Evolutionary conservation across 2,329 filamentous ascomycete genomes (phyloP).

Genomic region (Ophiostoma ips): DNA sequence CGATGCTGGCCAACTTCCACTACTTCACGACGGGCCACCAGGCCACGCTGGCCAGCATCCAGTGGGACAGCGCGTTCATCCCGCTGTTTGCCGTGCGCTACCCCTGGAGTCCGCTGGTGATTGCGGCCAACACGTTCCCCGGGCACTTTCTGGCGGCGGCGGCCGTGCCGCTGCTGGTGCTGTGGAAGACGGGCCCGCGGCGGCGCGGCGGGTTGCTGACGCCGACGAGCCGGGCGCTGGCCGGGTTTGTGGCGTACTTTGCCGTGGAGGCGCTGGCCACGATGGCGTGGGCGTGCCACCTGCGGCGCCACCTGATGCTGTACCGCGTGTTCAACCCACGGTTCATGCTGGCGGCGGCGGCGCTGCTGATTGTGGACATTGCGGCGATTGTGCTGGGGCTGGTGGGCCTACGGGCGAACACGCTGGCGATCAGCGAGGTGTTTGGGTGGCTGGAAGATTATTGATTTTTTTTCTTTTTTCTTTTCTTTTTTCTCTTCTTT

Average conservation of each 20-base stretch:
- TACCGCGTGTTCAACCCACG: conserved; percentile 86
- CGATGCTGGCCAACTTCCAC: conserved; percentile 80
- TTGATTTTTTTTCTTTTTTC: conserved; percentile 1
- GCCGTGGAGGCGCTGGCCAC: conserved; percentile 73
- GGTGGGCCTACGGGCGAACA: conserved; percentile 60
- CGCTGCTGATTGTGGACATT: conserved; percentile 64
- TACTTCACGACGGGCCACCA: conserved; percentile 98
- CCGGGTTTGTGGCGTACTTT: conserved; percentile 68
- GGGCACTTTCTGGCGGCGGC: conserved; percentile 73
- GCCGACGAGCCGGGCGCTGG: conserved; percentile 54
- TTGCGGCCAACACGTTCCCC: conserved; percentile 77
- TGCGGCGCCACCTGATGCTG: conserved; percentile 88
- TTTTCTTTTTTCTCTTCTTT: conserved; percentile 8
- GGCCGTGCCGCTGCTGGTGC: conserved; percentile 63
- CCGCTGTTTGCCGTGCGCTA: conserved; percentile 71
- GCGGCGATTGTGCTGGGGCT: conserved; percentile 59
- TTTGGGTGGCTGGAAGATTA: conserved; percentile 54
- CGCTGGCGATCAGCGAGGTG: conserved; percentile 65
- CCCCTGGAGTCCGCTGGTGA: conserved; percentile 73
- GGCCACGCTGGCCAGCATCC: conserved; percentile 71
- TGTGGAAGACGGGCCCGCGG: conserved; percentile 82
- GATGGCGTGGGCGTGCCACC: conserved; percentile 76
- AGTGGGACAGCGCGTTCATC: conserved; percentile 94
- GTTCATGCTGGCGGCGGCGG: conserved; percentile 68
- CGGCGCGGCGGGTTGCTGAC: conserved; percentile 56